Base-by-base conservation (phyloP, 1,284 basidiomycete species). In the Neolentinus lepideus region DNA sequence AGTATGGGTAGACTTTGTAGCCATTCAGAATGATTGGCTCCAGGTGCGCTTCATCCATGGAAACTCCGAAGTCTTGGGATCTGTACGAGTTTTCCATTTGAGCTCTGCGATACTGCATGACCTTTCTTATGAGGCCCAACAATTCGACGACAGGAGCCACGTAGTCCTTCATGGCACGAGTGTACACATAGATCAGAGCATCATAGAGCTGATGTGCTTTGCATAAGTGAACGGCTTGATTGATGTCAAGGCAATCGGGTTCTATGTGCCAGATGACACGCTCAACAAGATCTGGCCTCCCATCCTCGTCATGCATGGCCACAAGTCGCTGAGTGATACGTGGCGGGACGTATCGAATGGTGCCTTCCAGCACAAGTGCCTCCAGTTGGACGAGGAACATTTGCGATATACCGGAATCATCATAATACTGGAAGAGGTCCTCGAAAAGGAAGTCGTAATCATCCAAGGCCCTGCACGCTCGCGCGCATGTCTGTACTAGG, bases 241-340 rank as follows among this genome's bases (percentile, higher is more conserved):
- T 91, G 68, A 98, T 87, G 66, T 99, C 97, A 57, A 99, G 75
- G 62, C 88, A 92, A 14, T 82, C 75, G 0, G 96, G 94, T 62
- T 98, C 91, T 57, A 98, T 92, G 67, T 97, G 93, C 92, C 94
- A 98, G 55, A 99, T 96, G 57, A 99, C 77, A 38, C 83, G 80
- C 67, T 99, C 94, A 1, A 92, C 91, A 2, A 85, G 76, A 52
- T 90, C 88, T 21, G 88, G 86, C 55, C 88, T 83, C 3, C 76
- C 76, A 38, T 84, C 79, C 35, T 87, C 81, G 53, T 89, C 88
- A 62, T 97, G 90, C 57, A 92, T 75, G 1, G 80, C 79, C 51
- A 99, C 79, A 22, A 99, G 75, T 46, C 85, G 80, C 68, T 99
- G 94, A 4, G 92, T 90, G 51, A 98, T 88, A 50, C 85, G 82